These are phyloP conservation scores for Leccinum subrobustum DNA, from an alignment of 1,284 basidiomycete genomes.

Conservation along the genomic window DNA sequence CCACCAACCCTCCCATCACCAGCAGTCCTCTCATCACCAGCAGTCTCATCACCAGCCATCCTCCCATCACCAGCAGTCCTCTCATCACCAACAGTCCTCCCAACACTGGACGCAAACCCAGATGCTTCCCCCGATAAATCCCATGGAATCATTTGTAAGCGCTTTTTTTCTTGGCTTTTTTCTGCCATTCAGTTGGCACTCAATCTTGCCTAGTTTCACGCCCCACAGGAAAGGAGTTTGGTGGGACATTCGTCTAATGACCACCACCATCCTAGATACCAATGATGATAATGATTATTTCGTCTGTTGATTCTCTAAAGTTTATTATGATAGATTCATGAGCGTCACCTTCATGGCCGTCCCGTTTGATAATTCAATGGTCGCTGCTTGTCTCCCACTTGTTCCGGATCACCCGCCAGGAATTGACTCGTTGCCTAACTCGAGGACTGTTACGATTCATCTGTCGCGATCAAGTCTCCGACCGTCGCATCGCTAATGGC, in stretches of 20 bases:
- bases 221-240: conserved; percentile 48
- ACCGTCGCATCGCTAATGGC: conserved; percentile 8
- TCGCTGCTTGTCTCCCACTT: conserved; percentile 32
- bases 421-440: conserved; percentile 30
- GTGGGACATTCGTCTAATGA: conserved; percentile 49
- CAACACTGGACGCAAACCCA: conserved; percentile 43
- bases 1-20: not conserved
- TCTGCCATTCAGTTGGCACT: conserved; percentile 7
- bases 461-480: conserved; percentile 24
- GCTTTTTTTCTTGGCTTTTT: not conserved
- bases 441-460: conserved; percentile 31
- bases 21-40: not conserved
- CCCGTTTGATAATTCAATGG: conserved; percentile 36
- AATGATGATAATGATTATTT: conserved; percentile 39
- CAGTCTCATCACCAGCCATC: not conserved
- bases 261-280: conserved; percentile 47
- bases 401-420: conserved; percentile 31
- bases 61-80: not conserved
- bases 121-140: conserved; percentile 42
- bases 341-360: conserved; percentile 37
- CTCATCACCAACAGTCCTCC: conserved; percentile 1
- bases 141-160: conserved; percentile 63
- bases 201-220: conserved; percentile 37
- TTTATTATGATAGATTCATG: conserved; percentile 40
- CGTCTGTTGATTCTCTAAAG: conserved; percentile 30